Conservation (phyloP, 176 grass and related monocot species). For the Oryza punctata region DNA sequence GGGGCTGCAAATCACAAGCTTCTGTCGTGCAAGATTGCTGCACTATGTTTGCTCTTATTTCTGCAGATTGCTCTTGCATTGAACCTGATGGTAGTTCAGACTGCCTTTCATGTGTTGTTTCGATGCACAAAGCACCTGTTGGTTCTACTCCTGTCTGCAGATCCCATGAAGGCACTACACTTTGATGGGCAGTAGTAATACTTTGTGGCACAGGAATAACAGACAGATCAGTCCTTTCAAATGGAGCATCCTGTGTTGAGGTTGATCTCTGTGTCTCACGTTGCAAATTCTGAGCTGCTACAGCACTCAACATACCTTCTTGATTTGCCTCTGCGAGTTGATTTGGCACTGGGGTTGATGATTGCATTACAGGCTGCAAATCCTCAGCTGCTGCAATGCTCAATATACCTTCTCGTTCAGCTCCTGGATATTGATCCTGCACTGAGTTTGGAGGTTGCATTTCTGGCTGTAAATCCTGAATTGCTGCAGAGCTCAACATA, state of each 20-base stretch:
- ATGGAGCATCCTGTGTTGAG: neutral
- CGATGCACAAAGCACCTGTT: neutral
- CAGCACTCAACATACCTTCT: neutral
- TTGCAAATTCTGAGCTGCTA: neutral
- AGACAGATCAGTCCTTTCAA: conserved; percentile 18
- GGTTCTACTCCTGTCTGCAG: conserved; percentile 10
- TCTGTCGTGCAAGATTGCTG: neutral
- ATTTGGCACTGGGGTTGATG: neutral
- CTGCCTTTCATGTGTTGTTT: conserved; percentile 8
- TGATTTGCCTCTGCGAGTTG: neutral
- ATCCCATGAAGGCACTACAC: conserved; percentile 8
- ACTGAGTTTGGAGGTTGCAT: conserved; percentile 13
- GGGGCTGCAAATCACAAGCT: conserved; percentile 36
- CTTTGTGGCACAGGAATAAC: neutral
- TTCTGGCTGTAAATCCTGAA: conserved; percentile 3
- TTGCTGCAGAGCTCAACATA: neutral
- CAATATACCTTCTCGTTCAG: neutral
- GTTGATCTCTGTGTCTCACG: neutral
- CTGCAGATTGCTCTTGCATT: conserved; percentile 34
- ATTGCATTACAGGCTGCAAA: neutral
- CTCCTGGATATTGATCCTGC: neutral
- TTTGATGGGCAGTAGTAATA: conserved; percentile 2
- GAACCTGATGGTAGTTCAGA: conserved; percentile 23
- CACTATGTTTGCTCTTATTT: neutral
- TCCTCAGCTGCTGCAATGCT: neutral